phyloP scores from a whole-genome alignment of 495 filamentous ascomycete species.

The Bacidia rubella region DNA sequence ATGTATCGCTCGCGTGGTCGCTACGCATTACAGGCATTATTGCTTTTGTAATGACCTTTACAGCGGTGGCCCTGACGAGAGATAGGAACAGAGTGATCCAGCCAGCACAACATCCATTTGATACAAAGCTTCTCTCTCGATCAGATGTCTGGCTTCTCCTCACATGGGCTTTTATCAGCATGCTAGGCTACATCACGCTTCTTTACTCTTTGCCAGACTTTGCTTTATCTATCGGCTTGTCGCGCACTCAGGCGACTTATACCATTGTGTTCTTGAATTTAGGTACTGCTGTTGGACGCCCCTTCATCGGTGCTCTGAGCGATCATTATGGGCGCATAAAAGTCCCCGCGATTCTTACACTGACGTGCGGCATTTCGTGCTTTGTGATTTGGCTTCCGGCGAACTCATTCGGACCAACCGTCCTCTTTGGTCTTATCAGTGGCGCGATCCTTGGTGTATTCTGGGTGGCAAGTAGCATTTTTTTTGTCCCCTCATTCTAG shows the following conservation, averaged over 20 bases:
- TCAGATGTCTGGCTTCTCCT: slow-evolving; percentile 32
- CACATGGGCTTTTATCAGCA: slow-evolving; percentile 33
- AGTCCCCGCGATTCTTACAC: slow-evolving; percentile 42
- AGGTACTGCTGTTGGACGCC: slow-evolving; percentile 50
- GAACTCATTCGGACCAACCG: slow-evolving; percentile 40
- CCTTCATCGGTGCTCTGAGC: slow-evolving; percentile 51
- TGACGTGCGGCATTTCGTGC: slow-evolving; percentile 42
- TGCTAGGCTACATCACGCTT: slow-evolving; percentile 35
- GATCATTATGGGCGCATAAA: slow-evolving; percentile 53
- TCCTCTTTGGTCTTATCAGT: slow-evolving; percentile 49
- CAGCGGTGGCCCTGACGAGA: slow-evolving; percentile 27
- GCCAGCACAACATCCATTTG: slow-evolving; percentile 21
- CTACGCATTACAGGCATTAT: slow-evolving; percentile 38
- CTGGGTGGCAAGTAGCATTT: slow-evolving; percentile 32
- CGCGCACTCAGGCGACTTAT: slow-evolving; percentile 44
- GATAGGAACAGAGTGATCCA: slow-evolving; percentile 31
- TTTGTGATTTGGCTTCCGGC: slow-evolving; percentile 59
- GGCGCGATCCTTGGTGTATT: slow-evolving; percentile 51
- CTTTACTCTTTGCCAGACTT: slow-evolving; percentile 32
- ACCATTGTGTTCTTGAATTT: slow-evolving; percentile 55
- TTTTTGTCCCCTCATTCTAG: neutral
- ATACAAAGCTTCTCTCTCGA: slow-evolving; percentile 24
- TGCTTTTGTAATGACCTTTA: slow-evolving; percentile 27
- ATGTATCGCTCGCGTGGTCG: slow-evolving; percentile 33
- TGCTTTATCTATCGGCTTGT: slow-evolving; percentile 42